Evolutionary conservation across 2,329 filamentous ascomycete species (phyloP), one percentile per base, ranked within the genome.

Genomic region (Aureobasidium sp.): DNA sequence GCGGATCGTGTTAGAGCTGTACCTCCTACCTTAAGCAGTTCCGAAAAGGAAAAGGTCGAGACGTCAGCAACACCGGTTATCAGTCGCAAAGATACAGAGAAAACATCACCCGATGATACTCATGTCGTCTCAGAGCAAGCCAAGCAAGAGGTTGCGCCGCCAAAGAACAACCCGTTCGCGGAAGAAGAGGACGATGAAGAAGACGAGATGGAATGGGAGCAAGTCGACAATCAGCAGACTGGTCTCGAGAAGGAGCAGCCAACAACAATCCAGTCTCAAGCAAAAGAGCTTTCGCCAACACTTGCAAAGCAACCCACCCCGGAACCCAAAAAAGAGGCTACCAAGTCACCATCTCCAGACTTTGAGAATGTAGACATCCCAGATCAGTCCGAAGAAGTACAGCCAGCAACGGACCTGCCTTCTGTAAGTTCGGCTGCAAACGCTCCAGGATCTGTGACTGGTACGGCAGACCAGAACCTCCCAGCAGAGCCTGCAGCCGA

Each of bases 161-260:
- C 45, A 62, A 41, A 65, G 62, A 51, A 27, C 20, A 34, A 41
- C 6, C 44, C 41, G 20, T 60, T 60, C 25, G 56, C 44, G 1
- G 56, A 49, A 42, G 27, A 64, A 6, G 55, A 58, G n/a, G 25
- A 64, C 11, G 63, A 63, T 25, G 67, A 70, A 17, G 64, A 71
- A 27, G 74, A 73, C 22, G 75, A 75, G 42, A 61, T 75, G 37
- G 80, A 83, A 1, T 84, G 82, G 82, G 80, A 80, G 4, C 81
- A 81, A 39, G 84, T 81, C 65, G 81, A 84, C 45, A 69, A 74
- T 63, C 74, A 70, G 64, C 55, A 47, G 37, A 44, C 52, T 55
- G 5, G 12, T 31, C 27, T 48, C n/a, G 55, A 27, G 3, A 37
- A 47, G 12, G 20, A 37, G n/a, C 17, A 20, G 7, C 39, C 31